Base-by-base conservation (phyloP, 345 rosid species). In the Xanthoceras sorbifolium region DNA sequence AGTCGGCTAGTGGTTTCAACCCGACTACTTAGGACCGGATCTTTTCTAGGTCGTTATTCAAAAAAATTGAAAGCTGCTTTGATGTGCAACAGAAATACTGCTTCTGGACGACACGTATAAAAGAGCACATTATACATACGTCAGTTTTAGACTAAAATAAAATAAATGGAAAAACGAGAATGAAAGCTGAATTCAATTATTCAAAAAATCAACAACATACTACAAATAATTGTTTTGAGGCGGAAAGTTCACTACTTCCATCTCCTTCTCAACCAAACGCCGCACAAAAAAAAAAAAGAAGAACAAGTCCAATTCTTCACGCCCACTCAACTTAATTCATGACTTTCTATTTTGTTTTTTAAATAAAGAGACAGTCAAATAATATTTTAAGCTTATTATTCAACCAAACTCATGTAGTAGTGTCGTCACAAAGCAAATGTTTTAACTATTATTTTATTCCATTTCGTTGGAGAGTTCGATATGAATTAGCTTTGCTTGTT, bases 231-330 rank as follows among this genome's bases (percentile, higher is more conserved):
- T 67, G 38, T 73, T 73, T 20, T 1, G 17, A 59, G 54, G 55
- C 75, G 68, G 67, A 62, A 73, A 73, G 71, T 20, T 46, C 20
- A 67, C 52, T 63, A 52, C 63, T 34, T n/a, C 57, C 61, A 34
- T 44, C 0, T 11, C 34, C 6, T 20, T n/a, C n/a, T n/a, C n/a
- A 52, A 44, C 36, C 22, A 14, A 29, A 17, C 14, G 22, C 10
- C 22, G 18, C 34, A 26, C n/a, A n/a, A n/a, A n/a, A n/a, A n/a
- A n/a, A n/a, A 11, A 5, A 11, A 69, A 6, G 18, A 46, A 9
- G 44, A 71, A 34, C 29, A 34, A 64, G 14, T 64, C 77, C 48
- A 22, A 44, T 52, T 20, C 77, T 46, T 64, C 61, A 74, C 77
- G 60, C 61, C 8, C 44, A 74, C 77, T 22, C 62, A 44, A 54